These are phyloP conservation scores for Ramaria sp. DNA, from an alignment of 768 basidiomycete genomes.

Conservation along the genomic window DNA sequence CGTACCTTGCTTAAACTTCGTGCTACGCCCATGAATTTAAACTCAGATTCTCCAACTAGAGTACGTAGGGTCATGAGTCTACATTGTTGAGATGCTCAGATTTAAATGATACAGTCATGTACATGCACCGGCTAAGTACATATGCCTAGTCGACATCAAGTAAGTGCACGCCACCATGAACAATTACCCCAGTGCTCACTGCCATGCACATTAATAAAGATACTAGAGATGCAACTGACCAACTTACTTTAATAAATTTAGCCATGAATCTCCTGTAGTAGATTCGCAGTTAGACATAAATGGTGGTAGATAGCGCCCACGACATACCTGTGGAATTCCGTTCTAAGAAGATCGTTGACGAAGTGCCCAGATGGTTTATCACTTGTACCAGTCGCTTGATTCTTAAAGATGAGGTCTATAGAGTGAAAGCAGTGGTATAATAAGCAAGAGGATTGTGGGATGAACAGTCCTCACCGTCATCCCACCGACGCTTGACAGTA, in stretches of 20 bases:
- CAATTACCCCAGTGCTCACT: neutral
- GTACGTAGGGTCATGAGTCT: too few relatives aligned
- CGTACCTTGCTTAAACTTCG: too few relatives aligned
- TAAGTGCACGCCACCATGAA: too few relatives aligned
- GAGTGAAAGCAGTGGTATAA: constrained; percentile 9
- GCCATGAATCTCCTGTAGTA: constrained; percentile 75
- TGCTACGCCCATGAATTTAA: too few relatives aligned
- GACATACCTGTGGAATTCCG: constrained; percentile 85
- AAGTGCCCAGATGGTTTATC: constrained; percentile 62
- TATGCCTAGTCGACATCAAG: too few relatives aligned
- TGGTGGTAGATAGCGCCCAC: neutral
- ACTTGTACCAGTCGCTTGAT: constrained; percentile 66
- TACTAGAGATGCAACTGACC: neutral
- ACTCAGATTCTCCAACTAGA: too few relatives aligned
- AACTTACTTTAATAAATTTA: constrained; percentile 73
- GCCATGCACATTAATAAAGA: neutral
- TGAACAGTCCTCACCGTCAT: constrained; percentile 56
- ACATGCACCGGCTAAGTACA: too few relatives aligned
- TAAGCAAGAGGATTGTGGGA: neutral
- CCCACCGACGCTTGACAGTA: constrained; percentile 89
- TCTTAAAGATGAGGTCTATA: constrained; percentile 94
- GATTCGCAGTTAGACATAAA: constrained; percentile 2
- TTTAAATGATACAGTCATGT: too few relatives aligned
- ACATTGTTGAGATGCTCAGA: too few relatives aligned
- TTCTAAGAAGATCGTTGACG: constrained; percentile 90